phyloP scores from a whole-genome alignment of 129 eudicot genomes.

The Lactuca saligna region DNA sequence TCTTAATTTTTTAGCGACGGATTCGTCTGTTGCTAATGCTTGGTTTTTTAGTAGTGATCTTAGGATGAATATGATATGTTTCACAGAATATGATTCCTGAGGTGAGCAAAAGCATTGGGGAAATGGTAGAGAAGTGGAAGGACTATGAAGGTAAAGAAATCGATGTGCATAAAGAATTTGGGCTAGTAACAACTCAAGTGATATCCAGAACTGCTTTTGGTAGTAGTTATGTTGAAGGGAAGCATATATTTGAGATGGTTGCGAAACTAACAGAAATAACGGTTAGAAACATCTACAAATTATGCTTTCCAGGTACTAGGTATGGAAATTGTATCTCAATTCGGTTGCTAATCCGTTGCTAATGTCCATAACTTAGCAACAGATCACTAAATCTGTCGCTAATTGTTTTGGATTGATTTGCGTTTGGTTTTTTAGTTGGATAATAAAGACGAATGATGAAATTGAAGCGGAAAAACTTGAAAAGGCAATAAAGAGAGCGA shows the following conservation, averaged over 20 bases:
- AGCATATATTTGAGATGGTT: conserved; percentile 66
- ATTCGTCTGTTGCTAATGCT: not conserved
- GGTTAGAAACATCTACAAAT: conserved; percentile 51
- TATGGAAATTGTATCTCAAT: not conserved
- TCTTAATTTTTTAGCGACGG: not conserved
- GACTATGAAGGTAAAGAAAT: conserved; percentile 51
- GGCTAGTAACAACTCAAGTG: conserved; percentile 65
- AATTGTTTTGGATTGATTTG: not conserved
- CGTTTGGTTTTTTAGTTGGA: conserved; percentile 26
- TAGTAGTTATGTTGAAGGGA: conserved; percentile 57
- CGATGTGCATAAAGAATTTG: conserved; percentile 60
- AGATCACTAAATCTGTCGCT: not conserved
- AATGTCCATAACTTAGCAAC: not conserved
- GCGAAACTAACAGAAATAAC: conserved; percentile 51
- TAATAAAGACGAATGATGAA: conserved; percentile 49
- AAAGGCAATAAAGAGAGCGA: conserved; percentile 43
- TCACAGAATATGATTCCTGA: conserved; percentile 63
- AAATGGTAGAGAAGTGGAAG: conserved; percentile 60
- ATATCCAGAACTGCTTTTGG: conserved; percentile 82
- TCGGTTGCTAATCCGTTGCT: not conserved
- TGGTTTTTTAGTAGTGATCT: not conserved
- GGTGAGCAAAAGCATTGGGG: conserved; percentile 57
- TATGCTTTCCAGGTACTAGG: conserved; percentile 64
- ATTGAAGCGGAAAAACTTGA: conserved; percentile 60
- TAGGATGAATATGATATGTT: conserved; percentile 2